These are phyloP conservation scores for Kwoniella dendrophila DNA, from an alignment of 768 basidiomycete genomes.

Conservation along the genomic window DNA sequence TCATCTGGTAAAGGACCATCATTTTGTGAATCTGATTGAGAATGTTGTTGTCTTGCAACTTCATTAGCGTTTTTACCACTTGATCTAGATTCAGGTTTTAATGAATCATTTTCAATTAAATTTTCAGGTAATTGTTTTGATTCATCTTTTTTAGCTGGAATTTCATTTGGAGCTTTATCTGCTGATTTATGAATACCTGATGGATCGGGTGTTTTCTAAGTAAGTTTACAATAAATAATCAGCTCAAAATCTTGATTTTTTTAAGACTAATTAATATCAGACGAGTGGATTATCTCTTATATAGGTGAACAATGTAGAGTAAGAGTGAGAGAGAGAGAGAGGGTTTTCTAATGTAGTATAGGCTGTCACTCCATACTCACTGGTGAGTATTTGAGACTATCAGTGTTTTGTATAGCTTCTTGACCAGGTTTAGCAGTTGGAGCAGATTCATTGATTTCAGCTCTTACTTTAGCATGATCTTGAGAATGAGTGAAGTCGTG, in stretches of 20 bases:
- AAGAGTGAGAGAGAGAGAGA: not conserved
- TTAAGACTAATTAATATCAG: too few relatives aligned
- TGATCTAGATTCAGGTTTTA: slow-evolving; percentile 10
- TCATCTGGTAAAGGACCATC: too few relatives aligned
- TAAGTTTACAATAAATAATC: not conserved
- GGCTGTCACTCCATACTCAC: not conserved
- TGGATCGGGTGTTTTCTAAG: slow-evolving; percentile 20
- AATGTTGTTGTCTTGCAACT: slow-evolving; percentile 8
- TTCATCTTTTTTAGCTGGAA: slow-evolving; percentile 17
- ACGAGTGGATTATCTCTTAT: not conserved
- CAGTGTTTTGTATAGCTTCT: slow-evolving; percentile 1
- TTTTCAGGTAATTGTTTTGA: slow-evolving; percentile 5
- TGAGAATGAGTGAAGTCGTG: slow-evolving; percentile 13
- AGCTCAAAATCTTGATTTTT: not conserved
- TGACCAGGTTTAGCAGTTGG: slow-evolving; percentile 15
- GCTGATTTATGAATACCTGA: slow-evolving; percentile 11
- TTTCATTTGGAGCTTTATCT: slow-evolving; percentile 1
- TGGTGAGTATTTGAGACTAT: slow-evolving; percentile 1
- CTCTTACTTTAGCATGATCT: slow-evolving; percentile 14
- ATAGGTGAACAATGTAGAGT: too few relatives aligned
- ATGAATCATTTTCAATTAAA: slow-evolving; percentile 2
- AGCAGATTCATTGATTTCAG: slow-evolving; percentile 25
- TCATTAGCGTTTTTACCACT: slow-evolving; percentile 20
- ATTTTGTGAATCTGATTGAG: not conserved
- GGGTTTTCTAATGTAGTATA: not conserved